Evolutionary conservation across 768 basidiomycete genomes (phyloP), one percentile per base, ranked within the genome.

Genomic region (Floccularia luteovirens): DNA sequence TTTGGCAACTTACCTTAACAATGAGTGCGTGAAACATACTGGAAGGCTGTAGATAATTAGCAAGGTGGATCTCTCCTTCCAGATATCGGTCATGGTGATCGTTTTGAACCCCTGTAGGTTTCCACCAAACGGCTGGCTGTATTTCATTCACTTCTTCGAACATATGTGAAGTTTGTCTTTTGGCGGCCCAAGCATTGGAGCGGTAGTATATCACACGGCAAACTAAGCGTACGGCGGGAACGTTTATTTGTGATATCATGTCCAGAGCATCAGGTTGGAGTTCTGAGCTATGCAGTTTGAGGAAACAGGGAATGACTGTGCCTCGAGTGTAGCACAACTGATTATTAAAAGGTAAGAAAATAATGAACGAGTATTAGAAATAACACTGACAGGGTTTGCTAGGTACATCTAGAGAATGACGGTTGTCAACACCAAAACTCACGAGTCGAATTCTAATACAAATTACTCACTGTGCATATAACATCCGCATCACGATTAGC

Each of bases 261-360:
- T n/a, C 31, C 12, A 49, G 27, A 12, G 31, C 11, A 5, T 45
- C 41, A 3, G 39, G 20, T 16, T 38, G n/a, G 7, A 27, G 22
- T 27, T 48, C 42, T 4, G 22, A 6, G 31, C 47, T 39, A 8
- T 44, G 44, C 24, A 53, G 20, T 17, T 24, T 34, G 8, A 57
- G 31, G 34, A 47, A 57, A 31, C 51, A 52, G 3, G 55, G 55
- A 12, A 57, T 41, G 6, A 49, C 48, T 1, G 51, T 51, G 8
- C 51, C 53, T 3, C 53, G 43, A 14, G 55, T 54, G 33, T 51
- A 57, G n/a, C 44, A 48, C 11, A 53, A 45, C 55, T 56, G 27
- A 8, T 8, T 10, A 14, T n/a, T n/a, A 14, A 14, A 14, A 10
- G 8, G 27, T 30, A 8, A 30, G 27, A 10, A 30, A 14, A 10